phyloP scores from a whole-genome alignment of 2,329 filamentous ascomycete species.

The Botrytis byssoidea region DNA sequence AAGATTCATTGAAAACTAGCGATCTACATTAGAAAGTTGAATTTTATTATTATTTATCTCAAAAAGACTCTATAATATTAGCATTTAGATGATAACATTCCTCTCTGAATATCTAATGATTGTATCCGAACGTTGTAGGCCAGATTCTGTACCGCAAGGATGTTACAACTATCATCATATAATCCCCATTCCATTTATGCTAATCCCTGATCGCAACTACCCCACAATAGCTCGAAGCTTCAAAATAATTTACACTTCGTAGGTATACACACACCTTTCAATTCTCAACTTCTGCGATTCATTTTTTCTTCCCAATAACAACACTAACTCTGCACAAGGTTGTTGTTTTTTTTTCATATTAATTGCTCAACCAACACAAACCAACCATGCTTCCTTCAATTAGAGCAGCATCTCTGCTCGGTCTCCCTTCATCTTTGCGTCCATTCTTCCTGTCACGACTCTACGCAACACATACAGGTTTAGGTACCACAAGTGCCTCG shows the following conservation, averaged over 20 bases:
- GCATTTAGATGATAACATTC: too few species aligned
- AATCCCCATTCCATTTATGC: too few species aligned
- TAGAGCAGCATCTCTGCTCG: constrained; percentile 33
- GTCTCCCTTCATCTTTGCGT: constrained; percentile 42
- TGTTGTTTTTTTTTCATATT: background rate
- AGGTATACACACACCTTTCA: background rate
- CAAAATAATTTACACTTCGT: background rate
- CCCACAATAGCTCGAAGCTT: constrained; percentile 19
- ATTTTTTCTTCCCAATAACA: background rate
- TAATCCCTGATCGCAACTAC: background rate
- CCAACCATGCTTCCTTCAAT: constrained; percentile 24
- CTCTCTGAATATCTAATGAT: too few species aligned
- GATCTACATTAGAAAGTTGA: too few species aligned
- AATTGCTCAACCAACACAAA: background rate
- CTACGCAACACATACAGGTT: constrained; percentile 58
- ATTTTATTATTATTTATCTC: too few species aligned
- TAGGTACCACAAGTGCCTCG: constrained; percentile 39
- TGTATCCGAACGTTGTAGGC: too few species aligned
- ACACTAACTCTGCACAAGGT: background rate
- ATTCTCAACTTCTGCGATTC: background rate
- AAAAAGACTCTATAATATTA: too few species aligned
- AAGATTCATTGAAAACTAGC: too few species aligned
- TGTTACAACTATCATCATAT: too few species aligned
- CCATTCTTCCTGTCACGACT: constrained; percentile 46
- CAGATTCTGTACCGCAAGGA: too few species aligned